phyloP scores from a whole-genome alignment of 1,139 yeast genomes.

The Nakaseomyces kungkrabaensis region DNA sequence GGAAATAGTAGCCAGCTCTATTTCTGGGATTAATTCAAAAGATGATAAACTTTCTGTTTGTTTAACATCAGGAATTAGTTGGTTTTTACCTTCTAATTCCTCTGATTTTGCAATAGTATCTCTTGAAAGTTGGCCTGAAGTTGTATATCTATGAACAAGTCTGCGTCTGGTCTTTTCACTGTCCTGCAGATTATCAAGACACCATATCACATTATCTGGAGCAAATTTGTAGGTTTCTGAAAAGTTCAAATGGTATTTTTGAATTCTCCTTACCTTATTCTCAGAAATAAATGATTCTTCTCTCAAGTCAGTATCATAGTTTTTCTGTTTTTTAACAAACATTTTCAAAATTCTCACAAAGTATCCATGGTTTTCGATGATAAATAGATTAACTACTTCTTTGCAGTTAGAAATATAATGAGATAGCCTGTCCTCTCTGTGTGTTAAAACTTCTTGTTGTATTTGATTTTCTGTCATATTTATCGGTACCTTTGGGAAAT shows the following conservation, averaged over 20 bases:
- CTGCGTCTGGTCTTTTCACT: neutral
- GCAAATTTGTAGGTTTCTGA: slow-evolving; percentile 7
- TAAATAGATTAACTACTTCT: neutral
- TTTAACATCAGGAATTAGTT: slow-evolving; percentile 3
- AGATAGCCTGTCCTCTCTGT: slow-evolving; percentile 9
- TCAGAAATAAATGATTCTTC: neutral
- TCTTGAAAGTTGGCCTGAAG: neutral
- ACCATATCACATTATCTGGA: slow-evolving; percentile 7
- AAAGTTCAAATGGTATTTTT: neutral
- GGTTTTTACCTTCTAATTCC: neutral
- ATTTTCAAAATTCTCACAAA: neutral
- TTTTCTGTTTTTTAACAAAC: neutral
- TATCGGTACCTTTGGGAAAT: neutral
- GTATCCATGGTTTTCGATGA: neutral
- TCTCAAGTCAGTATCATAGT: neutral
- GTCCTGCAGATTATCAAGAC: neutral
- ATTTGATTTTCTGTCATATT: neutral
- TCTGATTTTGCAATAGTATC: neutral
- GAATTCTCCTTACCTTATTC: neutral
- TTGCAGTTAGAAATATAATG: neutral
- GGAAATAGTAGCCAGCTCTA: slow-evolving; percentile 15
- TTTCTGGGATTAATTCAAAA: slow-evolving; percentile 40
- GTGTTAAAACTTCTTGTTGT: slow-evolving; percentile 9
- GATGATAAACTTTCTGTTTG: slow-evolving; percentile 24
- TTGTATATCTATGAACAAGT: neutral